Percentiles rank a stretch among this genome's conserved stretches.
Conservation (phyloP, 164 flowering plant species). For the Santalum album region DNA sequence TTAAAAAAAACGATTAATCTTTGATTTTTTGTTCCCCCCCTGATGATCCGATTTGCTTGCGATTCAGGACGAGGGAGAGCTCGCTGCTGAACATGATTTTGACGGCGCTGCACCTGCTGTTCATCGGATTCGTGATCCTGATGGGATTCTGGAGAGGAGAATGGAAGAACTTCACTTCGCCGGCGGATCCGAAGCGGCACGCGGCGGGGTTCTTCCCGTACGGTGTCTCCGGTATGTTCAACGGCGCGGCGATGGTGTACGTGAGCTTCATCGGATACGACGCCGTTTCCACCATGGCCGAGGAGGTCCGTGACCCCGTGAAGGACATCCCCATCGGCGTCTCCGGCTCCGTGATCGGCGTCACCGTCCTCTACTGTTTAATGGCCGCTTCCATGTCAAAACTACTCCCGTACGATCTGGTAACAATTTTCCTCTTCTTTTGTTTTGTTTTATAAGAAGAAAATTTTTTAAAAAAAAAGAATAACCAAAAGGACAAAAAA, state of each 20-base stretch:
- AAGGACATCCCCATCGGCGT: slow-evolving; percentile 81
- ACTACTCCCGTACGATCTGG: slow-evolving; percentile 84
- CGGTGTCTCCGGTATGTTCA: slow-evolving; percentile 64
- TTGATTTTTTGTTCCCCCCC: too few relatives aligned
- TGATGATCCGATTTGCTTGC: too few relatives aligned
- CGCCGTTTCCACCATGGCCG: slow-evolving; percentile 96
- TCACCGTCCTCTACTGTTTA: slow-evolving; percentile 74
- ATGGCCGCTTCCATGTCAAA: slow-evolving; percentile 83
- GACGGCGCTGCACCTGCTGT: slow-evolving; percentile 56
- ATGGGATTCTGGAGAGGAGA: slow-evolving; percentile 71
- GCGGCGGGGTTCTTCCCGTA: slow-evolving; percentile 59
- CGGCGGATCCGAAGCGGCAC: slow-evolving; percentile 30
- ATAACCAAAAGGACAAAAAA: too few relatives aligned
- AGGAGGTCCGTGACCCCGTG: slow-evolving; percentile 66
- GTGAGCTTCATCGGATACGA: slow-evolving; percentile 92
- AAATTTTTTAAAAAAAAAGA: too few relatives aligned
- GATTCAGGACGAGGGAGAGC: slow-evolving; percentile 76
- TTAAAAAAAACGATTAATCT: too few relatives aligned
- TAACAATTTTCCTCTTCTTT: too few relatives aligned
- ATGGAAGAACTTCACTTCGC: slow-evolving; percentile 47
- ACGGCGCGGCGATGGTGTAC: slow-evolving; percentile 85
- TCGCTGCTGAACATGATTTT: slow-evolving; percentile 69
- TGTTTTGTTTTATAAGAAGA: too few relatives aligned
- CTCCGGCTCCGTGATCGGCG: slow-evolving; percentile 74
- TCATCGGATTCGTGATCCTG: slow-evolving; percentile 66